Evolutionary conservation across 495 filamentous ascomycete genomes (phyloP).

Genomic region (Talaromyces trachyspermus): DNA sequence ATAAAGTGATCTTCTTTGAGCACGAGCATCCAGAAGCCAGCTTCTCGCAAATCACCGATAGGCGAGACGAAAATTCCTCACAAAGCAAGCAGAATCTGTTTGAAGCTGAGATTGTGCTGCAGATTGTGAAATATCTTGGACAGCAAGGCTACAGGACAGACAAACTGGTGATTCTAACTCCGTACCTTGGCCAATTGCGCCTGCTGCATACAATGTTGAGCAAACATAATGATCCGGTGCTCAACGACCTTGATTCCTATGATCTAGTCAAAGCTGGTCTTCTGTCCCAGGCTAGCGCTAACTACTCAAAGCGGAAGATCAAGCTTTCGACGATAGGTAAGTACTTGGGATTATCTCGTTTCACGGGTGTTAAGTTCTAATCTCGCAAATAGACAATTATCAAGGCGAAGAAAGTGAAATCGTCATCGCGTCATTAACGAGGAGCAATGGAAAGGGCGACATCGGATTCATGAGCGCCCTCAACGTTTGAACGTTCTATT

Average conservation of each 20-base stretch:
- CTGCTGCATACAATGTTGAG: constrained; percentile 48
- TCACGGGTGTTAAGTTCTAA: constrained; percentile 1
- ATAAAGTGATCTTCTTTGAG: constrained; percentile 59
- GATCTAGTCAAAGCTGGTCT: constrained; percentile 63
- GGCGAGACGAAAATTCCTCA: constrained; percentile 40
- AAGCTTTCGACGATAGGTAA: constrained; percentile 61
- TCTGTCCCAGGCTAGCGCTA: constrained; percentile 45
- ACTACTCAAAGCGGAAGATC: constrained; percentile 43
- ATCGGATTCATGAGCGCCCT: constrained; percentile 67
- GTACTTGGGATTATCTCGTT: neutral
- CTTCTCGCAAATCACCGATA: constrained; percentile 35
- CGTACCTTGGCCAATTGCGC: constrained; percentile 64
- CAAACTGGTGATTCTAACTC: constrained; percentile 63
- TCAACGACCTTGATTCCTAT: constrained; percentile 64
- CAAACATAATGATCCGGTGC: constrained; percentile 49
- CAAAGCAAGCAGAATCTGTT: constrained; percentile 56
- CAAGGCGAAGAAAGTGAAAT: constrained; percentile 78
- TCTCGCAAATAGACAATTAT: constrained; percentile 54
- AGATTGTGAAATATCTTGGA: constrained; percentile 61
- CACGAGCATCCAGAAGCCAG: constrained; percentile 47
- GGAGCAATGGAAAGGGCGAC: constrained; percentile 56
- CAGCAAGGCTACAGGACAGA: constrained; percentile 69
- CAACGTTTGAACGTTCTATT: constrained; percentile 67
- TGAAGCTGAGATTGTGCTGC: constrained; percentile 61
- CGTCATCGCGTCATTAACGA: constrained; percentile 58